Percentiles rank a stretch among this genome's conserved stretches.
These are phyloP conservation scores for Phialophora verrucosa DNA, from an alignment of 2,329 filamentous ascomycete species.

Conservation along the genomic window DNA sequence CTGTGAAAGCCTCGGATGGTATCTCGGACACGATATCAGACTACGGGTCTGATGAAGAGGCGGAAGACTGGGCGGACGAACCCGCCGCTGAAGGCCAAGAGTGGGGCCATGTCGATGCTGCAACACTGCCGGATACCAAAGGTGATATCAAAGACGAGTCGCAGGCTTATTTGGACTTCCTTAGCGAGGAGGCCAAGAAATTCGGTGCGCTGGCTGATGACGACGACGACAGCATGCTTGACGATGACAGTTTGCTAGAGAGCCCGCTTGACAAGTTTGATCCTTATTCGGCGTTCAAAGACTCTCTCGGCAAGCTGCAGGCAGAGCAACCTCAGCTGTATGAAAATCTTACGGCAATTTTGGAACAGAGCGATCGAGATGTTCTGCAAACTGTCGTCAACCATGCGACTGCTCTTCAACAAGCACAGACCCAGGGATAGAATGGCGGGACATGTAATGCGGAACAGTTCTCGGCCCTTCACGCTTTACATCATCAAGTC, in stretches of 20 bases:
- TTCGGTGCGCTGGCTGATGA: constrained; percentile 74
- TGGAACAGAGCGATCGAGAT: constrained; percentile 79
- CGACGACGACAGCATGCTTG: constrained; percentile 85
- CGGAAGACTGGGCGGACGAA: constrained; percentile 81
- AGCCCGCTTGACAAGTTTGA: constrained; percentile 95
- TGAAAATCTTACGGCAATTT: constrained; percentile 74
- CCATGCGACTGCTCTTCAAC: constrained; percentile 56
- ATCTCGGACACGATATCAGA: constrained; percentile 72
- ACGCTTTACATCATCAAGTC: not conserved
- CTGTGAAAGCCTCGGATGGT: constrained; percentile 68
- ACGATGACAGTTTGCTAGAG: constrained; percentile 90
- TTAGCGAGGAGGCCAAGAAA: constrained; percentile 92
- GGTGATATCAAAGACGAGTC: constrained; percentile 84
- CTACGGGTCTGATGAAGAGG: constrained; percentile 71
- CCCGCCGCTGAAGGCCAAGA: constrained; percentile 54
- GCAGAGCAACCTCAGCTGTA: constrained; percentile 91
- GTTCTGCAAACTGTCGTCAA: constrained; percentile 79
- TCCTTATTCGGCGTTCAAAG: constrained; percentile 87
- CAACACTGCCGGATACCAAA: constrained; percentile 63
- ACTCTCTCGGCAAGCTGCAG: constrained; percentile 80
- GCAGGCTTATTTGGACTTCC: constrained; percentile 91
- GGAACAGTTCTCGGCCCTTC: not conserved
- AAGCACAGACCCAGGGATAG: constrained; percentile 19
- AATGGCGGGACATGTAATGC: not conserved
- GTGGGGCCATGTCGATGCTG: constrained; percentile 67